Percentiles rank a stretch among this genome's conserved stretches.
Conservation (phyloP, 768 basidiomycete genomes). For the Cyclocybe aegerita region DNA sequence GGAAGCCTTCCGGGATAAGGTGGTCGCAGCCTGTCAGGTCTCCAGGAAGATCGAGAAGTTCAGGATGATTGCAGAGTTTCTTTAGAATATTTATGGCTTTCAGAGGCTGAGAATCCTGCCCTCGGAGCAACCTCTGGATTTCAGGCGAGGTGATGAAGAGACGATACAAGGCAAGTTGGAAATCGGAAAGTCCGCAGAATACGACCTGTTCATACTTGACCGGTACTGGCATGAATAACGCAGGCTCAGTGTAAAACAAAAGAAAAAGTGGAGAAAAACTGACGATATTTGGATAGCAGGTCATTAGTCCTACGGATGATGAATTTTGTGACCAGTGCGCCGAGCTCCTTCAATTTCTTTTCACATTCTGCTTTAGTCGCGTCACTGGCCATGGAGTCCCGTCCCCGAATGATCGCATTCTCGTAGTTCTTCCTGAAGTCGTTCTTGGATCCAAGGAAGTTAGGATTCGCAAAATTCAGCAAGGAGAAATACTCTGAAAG, state of each 20-base stretch:
- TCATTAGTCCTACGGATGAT: conserved; percentile 96
- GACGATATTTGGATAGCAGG: conserved; percentile 90
- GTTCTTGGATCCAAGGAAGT: conserved; percentile 82
- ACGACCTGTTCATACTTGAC: conserved; percentile 99
- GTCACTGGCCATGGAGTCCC: conserved; percentile 85
- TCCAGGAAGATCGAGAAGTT: conserved; percentile 79
- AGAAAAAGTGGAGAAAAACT: conserved; percentile 29
- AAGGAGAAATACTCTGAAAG: conserved; percentile 93
- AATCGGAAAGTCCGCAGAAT: conserved; percentile 82
- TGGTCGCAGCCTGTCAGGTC: conserved; percentile 82
- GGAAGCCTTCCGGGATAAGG: conserved; percentile 80
- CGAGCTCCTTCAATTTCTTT: conserved; percentile 89
- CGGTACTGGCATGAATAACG: conserved; percentile 60
- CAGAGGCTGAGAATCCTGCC: conserved; percentile 87
- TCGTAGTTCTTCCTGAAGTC: conserved; percentile 97
- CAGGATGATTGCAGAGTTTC: conserved; percentile 95
- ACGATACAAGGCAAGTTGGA: conserved; percentile 84
- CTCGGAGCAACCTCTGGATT: conserved; percentile 86
- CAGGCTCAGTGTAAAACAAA: conserved; percentile 2
- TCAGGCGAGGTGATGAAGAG: conserved; percentile 92
- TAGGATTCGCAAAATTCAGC: conserved; percentile 90
- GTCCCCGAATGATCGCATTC: conserved; percentile 84
- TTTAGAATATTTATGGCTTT: conserved; percentile 94
- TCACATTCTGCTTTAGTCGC: conserved; percentile 78
- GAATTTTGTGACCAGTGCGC: conserved; percentile 85